Evolutionary conservation across 2,329 filamentous ascomycete genomes (phyloP).

Genomic region (Xylaria hypoxylon): DNA sequence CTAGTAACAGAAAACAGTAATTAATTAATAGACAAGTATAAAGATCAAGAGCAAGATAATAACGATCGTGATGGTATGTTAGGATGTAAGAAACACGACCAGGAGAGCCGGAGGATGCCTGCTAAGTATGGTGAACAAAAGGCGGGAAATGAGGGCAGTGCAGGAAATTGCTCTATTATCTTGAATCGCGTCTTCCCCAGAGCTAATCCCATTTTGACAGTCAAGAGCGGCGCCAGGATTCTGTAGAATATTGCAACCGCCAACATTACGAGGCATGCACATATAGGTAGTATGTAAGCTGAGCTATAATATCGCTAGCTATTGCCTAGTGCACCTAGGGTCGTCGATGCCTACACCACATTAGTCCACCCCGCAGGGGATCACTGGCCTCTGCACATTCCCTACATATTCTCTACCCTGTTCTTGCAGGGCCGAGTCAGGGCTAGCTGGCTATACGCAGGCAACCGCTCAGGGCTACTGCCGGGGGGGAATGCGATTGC

Average conservation of each 20-base stretch:
- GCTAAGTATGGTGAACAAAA: slow-evolving; percentile 4
- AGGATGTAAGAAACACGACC: slow-evolving; percentile 2
- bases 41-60: slow-evolving; percentile 19
- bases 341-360: no score
- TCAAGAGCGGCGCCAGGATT: slow-evolving; percentile 24
- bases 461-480: slow-evolving; percentile 1
- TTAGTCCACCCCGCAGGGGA: slow-evolving; percentile 6
- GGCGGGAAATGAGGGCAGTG: slow-evolving; percentile 13
- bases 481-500: neutral
- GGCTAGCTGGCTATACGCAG: slow-evolving; percentile 16
- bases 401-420: no score
- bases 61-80: slow-evolving; percentile 34
- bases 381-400: slow-evolving; percentile 9
- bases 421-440: slow-evolving; percentile 14
- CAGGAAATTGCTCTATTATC: slow-evolving; percentile 35
- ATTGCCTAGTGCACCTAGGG: neutral
- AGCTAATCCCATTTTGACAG: slow-evolving; percentile 32
- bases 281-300: slow-evolving; percentile 2
- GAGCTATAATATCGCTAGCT: slow-evolving; percentile 5
- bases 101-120: slow-evolving; percentile 3
- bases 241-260: slow-evolving; percentile 14
- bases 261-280: slow-evolving; percentile 1
- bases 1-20: slow-evolving; percentile 29
- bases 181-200: slow-evolving; percentile 25
- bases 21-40: slow-evolving; percentile 34